Percentiles rank a stretch among this genome's conserved stretches.
These are phyloP conservation scores for Trichoderma oligosporum DNA, from an alignment of 2,329 filamentous ascomycete species.

Conservation along the genomic window DNA sequence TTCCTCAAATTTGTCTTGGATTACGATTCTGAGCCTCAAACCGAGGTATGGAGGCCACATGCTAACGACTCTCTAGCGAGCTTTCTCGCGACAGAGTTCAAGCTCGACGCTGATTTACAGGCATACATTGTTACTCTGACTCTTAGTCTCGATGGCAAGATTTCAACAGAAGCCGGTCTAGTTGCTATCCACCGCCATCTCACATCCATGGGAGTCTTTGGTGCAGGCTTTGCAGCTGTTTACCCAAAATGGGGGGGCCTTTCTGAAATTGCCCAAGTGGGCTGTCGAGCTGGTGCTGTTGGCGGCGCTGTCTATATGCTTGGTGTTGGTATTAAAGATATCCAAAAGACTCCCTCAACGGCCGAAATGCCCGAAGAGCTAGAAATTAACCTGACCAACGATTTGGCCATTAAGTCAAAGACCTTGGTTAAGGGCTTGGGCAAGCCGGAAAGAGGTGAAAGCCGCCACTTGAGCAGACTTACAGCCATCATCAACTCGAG, in stretches of 20 bases:
- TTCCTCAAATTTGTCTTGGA: constrained; percentile 84
- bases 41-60: constrained; percentile 55
- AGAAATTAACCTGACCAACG: constrained; percentile 53
- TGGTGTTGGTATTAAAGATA: constrained; percentile 58
- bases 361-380: constrained; percentile 29
- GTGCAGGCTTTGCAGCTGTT: constrained; percentile 82
- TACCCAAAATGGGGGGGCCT: constrained; percentile 90
- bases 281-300: constrained; percentile 84
- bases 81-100: constrained; percentile 61
- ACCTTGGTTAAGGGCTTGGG: constrained; percentile 48
- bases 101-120: constrained; percentile 64
- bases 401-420: constrained; percentile 53
- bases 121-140: constrained; percentile 64
- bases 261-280: constrained; percentile 86
- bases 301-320: constrained; percentile 89
- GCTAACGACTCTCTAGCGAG: constrained; percentile 52
- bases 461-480: constrained; percentile 51
- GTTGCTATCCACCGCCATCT: constrained; percentile 74
- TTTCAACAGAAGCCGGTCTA: constrained; percentile 63
- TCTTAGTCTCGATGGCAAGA: constrained; percentile 62
- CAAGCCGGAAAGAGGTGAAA: constrained; percentile 23
- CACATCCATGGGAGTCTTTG: constrained; percentile 81
- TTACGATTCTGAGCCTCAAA: constrained; percentile 56
- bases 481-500: constrained; percentile 67
- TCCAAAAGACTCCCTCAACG: constrained; percentile 21